Percentiles rank a stretch among this genome's conserved stretches.
Conservation (phyloP, 164 flowering plant species). For the Malania oleifera region DNA sequence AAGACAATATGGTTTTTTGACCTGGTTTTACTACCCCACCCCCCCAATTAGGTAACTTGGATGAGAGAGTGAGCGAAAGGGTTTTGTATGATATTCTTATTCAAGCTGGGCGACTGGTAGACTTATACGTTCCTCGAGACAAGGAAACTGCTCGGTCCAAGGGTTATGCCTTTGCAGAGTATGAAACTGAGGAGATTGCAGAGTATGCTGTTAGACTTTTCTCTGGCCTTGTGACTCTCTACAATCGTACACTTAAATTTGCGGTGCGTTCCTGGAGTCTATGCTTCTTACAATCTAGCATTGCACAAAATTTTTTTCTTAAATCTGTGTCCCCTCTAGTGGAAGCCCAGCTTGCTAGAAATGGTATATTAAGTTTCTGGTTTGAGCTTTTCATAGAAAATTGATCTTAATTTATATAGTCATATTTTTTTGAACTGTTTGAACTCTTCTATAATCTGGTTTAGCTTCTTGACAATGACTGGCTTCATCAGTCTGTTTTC, state of each 20-base stretch:
- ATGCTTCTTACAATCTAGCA: not conserved
- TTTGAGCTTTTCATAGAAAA: too few species aligned
- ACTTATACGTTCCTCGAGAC: constrained; percentile 72
- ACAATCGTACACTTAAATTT: constrained; percentile 66
- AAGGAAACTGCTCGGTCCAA: constrained; percentile 68
- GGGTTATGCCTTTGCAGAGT: constrained; percentile 89
- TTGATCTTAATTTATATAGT: too few species aligned
- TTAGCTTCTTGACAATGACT: not conserved
- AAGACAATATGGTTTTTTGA: not conserved
- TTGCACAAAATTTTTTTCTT: too few species aligned
- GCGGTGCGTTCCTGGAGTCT: constrained; percentile 41
- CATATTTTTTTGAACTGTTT: too few species aligned
- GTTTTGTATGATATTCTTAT: constrained; percentile 81
- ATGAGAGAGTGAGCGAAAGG: constrained; percentile 77
- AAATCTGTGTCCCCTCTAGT: too few species aligned
- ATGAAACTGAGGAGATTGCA: constrained; percentile 79
- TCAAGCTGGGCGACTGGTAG: constrained; percentile 78
- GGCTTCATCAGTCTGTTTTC: not conserved
- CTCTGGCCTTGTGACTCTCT: constrained; percentile 75
- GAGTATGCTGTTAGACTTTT: constrained; percentile 82
- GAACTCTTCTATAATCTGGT: not conserved
- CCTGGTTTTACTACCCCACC: not conserved
- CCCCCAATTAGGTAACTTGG: constrained; percentile 80
- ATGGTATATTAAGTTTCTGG: too few species aligned
- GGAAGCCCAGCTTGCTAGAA: too few species aligned